Conservation (phyloP, 441 rosid species). For the Populus hybrid region DNA sequence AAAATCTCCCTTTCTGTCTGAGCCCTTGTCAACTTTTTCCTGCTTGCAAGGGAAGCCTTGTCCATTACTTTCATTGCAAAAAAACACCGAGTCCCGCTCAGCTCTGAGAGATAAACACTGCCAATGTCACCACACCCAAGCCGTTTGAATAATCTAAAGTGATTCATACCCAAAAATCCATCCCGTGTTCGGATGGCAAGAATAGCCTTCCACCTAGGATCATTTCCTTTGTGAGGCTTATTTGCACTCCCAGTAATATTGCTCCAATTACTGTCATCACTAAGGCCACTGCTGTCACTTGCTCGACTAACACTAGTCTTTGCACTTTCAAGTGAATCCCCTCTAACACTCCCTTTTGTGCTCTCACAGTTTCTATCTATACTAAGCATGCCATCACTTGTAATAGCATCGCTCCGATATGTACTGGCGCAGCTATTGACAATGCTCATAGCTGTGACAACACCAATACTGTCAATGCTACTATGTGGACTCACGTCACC, state of each 20-base stretch:
- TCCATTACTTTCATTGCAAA: constrained; percentile 99
- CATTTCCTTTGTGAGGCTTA: constrained; percentile 97
- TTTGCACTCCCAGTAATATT: constrained; percentile 76
- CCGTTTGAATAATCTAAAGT: constrained; percentile 81
- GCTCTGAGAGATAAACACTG: constrained; percentile 88
- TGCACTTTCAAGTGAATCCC: constrained; percentile 86
- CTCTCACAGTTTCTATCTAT: constrained; percentile 72
- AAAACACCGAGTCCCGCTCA: constrained; percentile 80
- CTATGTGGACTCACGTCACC: constrained; percentile 84
- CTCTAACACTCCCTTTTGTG: constrained; percentile 60
- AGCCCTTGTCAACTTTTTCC: constrained; percentile 89
- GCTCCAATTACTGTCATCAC: constrained; percentile 99
- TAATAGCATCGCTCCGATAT: constrained; percentile 54
- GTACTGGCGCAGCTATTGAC: constrained; percentile 77
- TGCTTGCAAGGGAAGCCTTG: constrained; percentile 88
- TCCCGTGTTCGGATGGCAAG: constrained; percentile 75
- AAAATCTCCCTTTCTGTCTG: constrained; percentile 97
- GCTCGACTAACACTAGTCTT: constrained; percentile 89
- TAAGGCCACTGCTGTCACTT: constrained; percentile 87
- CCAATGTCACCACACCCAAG: constrained; percentile 99
- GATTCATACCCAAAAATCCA: constrained; percentile 90
- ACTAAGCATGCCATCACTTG: constrained; percentile 76
- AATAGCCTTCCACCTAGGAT: constrained; percentile 97
- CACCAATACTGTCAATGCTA: constrained; percentile 71
- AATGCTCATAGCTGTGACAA: constrained; percentile 77